Evolutionary conservation across 2,329 filamentous ascomycete genomes (phyloP), one percentile per base, ranked within the genome.

Genomic region (Claviceps spartinae): DNA sequence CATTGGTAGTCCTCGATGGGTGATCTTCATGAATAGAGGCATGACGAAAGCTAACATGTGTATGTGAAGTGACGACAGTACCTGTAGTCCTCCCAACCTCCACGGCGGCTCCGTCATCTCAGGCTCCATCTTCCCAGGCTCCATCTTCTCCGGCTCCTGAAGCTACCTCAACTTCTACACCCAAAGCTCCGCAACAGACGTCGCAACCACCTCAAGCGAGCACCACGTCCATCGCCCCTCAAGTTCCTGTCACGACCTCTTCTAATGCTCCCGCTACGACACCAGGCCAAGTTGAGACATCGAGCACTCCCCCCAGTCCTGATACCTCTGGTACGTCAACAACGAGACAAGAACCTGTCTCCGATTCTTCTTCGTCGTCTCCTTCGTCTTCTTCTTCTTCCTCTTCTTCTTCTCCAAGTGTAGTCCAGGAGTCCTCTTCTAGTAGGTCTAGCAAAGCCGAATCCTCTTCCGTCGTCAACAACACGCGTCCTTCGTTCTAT

Each of bases 401-500:
- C 9, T 34, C 43, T 5, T 59, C 61, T 60, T 57, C 56, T 54
- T 58, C 58, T 50, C 55, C 55, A 44, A 60, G 59, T 64, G 58
- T 34, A 37, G 18, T 57, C 58, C 54, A 60, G 60, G 58, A 55
- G 49, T 62, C 61, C 57, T 55, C 63, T 52, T 60, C 64, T 54
- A 60, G 60, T 59, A 57, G 61, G 42, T 42, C 45, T 24, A 54
- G 47, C 58, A 59, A 61, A 57, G 57, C 52, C 47, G 38, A 40
- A 62, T 59, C 58, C 54, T 61, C 54, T 18, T 51, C 50, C 37
- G 48, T 40, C 18, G 26, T 41, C 30, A 22, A 40, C 5, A 50
- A 20, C 20, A 36, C 40, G 37, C 40, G 8, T 16, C 13, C 36
- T 14, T 49, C 49, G 34, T 43, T 47, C 26, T 9, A 38, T n/a